Base-by-base conservation (phyloP, 768 basidiomycete genomes). In the Mycena galopus region DNA sequence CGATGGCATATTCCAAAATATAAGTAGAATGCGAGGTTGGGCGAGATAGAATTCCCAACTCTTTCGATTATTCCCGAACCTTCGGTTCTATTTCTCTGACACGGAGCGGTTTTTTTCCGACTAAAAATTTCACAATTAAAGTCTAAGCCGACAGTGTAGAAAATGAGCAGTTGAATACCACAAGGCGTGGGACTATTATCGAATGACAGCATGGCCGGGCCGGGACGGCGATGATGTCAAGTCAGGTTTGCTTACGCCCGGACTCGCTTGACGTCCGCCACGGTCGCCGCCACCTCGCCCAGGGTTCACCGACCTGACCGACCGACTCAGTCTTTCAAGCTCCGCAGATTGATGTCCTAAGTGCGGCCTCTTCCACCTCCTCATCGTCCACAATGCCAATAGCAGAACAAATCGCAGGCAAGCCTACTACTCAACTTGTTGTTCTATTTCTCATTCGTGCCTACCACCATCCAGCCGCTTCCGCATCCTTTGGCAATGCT, bases 21-120 rank as follows among this genome's bases (percentile, higher is more conserved):
- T 73, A 25, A 42, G 62, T 60, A 68, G 67, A 51, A 73, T 73
- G 72, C 72, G 72, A 17, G 72, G 72, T 2, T 73, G 72, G 72
- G 37, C 35, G 8, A 56, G 17, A 6, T 71, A 51, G 50, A 14
- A 21, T 37, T 37, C n/a, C 35, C 16, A 37, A 37, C 10, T 37
- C 35, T 4, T 11, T 37, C 16, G 35, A 37, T 11, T 37, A 11
- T 37, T 37, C n/a, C n/a, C n/a, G n/a, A n/a, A n/a, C n/a, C n/a
- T n/a, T n/a, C n/a, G n/a, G n/a, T n/a, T n/a, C n/a, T n/a, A n/a
- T n/a, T n/a, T n/a, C n/a, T n/a, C n/a, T n/a, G n/a, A n/a, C n/a
- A n/a, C n/a, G n/a, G n/a, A n/a, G n/a, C n/a, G n/a, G n/a, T n/a
- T n/a, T n/a, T n/a, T n/a, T n/a, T n/a, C n/a, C n/a, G n/a, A n/a